These are phyloP conservation scores for Cryptococcus jaspeensis DNA, from an alignment of 1,284 basidiomycete genomes.

Conservation along the genomic window DNA sequence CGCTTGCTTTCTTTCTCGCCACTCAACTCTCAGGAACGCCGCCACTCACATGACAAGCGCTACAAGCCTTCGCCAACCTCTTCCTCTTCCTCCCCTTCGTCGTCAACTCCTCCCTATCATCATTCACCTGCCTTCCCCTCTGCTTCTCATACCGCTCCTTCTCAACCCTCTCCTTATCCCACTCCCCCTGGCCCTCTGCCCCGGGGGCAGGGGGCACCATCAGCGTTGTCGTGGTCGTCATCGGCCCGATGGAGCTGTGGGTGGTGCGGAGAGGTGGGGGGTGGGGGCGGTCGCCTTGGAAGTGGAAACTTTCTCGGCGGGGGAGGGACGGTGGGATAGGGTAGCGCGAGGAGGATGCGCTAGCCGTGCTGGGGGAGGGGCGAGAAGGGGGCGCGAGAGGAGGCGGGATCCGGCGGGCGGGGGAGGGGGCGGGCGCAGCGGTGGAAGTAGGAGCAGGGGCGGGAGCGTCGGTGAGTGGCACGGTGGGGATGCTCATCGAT, in stretches of 20 bases:
- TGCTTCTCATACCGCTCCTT: too few species aligned
- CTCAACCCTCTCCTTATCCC: constrained; percentile 1
- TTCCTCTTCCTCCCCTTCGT: constrained; percentile 51
- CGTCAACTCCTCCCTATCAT: constrained; percentile 43
- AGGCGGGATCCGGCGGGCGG: background rate
- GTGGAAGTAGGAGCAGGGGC: background rate
- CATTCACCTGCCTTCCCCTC: background rate
- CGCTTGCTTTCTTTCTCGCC: background rate
- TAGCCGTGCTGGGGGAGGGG: background rate
- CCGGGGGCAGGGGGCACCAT: too few species aligned
- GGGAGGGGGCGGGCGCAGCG: background rate
- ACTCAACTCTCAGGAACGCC: background rate
- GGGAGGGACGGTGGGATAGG: background rate
- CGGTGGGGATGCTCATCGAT: constrained; percentile 13
- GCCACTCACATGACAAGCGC: constrained; percentile 49
- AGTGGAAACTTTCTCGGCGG: constrained; percentile 16
- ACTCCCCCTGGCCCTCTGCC: background rate
- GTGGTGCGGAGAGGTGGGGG: constrained; percentile 13
- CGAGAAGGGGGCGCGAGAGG: background rate
- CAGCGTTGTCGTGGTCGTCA: background rate
- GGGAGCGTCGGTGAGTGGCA: constrained; percentile 8
- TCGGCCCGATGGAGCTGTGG: constrained; percentile 5
- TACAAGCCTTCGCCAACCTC: constrained; percentile 50
- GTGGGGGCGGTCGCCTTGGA: constrained; percentile 13
- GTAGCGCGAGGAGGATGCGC: background rate